These are phyloP conservation scores for Starmera stellimalicola DNA, from an alignment of 1,139 yeast species.

Conservation along the genomic window DNA sequence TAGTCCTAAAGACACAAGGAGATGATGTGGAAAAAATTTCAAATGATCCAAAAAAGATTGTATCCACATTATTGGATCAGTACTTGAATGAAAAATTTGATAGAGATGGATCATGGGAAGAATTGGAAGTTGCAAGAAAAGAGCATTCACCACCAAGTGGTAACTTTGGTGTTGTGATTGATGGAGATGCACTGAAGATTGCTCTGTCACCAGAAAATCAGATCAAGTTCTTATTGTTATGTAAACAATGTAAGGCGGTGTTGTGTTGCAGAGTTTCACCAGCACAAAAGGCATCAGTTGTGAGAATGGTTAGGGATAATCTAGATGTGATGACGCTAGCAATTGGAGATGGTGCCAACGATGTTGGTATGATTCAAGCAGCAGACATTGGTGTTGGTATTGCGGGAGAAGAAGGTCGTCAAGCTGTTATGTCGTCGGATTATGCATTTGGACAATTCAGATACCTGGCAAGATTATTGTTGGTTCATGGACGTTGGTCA, in stretches of 20 bases:
- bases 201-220: slow-evolving; percentile 52
- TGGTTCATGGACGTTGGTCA: slow-evolving; percentile 96
- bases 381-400: slow-evolving; percentile 98
- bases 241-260: slow-evolving; percentile 92
- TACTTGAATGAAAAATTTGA: slow-evolving; percentile 55
- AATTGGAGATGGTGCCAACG: slow-evolving; percentile 97
- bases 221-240: slow-evolving; percentile 68
- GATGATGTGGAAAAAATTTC: slow-evolving; percentile 28
- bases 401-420: slow-evolving; percentile 97
- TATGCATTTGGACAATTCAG: slow-evolving; percentile 95
- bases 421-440: slow-evolving; percentile 96
- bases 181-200: slow-evolving; percentile 82
- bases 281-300: slow-evolving; percentile 93
- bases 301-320: slow-evolving; percentile 74
- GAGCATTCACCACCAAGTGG: slow-evolving; percentile 77
- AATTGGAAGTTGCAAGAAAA: slow-evolving; percentile 50
- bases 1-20: slow-evolving; percentile 51
- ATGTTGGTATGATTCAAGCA: slow-evolving; percentile 97
- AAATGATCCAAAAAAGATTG: slow-evolving; percentile 32
- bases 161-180: slow-evolving; percentile 75
- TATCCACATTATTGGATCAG: slow-evolving; percentile 47
- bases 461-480: slow-evolving; percentile 62
- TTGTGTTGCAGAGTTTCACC: slow-evolving; percentile 96
- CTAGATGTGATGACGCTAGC: slow-evolving; percentile 85
- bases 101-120: slow-evolving; percentile 49